Percentiles rank a stretch among this genome's conserved stretches.
These are phyloP conservation scores for Tulasnella sp. DNA, from an alignment of 768 basidiomycete species.

Conservation along the genomic window DNA sequence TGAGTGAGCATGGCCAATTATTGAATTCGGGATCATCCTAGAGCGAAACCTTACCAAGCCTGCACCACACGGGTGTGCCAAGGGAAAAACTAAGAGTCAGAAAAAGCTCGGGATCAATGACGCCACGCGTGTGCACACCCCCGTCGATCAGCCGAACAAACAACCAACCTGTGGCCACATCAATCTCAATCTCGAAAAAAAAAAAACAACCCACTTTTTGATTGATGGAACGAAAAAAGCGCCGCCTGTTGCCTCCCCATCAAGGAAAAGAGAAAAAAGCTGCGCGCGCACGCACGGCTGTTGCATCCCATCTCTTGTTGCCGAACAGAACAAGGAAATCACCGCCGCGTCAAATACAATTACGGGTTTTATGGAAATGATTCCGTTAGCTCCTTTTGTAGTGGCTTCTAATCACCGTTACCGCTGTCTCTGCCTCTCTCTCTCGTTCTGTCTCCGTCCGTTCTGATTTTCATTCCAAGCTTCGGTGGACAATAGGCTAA, in stretches of 20 bases:
- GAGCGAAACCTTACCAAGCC: too few relatives aligned
- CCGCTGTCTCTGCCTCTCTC: too few relatives aligned
- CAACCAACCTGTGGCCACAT: background rate
- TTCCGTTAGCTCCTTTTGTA: too few relatives aligned
- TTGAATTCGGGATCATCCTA: too few relatives aligned
- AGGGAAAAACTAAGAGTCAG: too few relatives aligned
- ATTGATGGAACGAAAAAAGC: background rate
- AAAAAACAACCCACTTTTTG: background rate
- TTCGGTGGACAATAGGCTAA: background rate
- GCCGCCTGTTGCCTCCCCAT: background rate
- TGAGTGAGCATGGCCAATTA: background rate
- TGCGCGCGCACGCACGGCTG: too few relatives aligned
- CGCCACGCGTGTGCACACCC: background rate
- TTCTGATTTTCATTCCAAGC: background rate
- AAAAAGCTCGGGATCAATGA: background rate
- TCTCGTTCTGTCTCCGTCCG: background rate
- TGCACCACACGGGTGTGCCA: too few relatives aligned
- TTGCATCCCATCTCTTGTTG: too few relatives aligned
- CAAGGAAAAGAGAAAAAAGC: too few relatives aligned
- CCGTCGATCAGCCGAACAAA: background rate
- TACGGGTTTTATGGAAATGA: too few relatives aligned
- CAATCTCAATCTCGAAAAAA: background rate
- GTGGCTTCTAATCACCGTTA: background rate
- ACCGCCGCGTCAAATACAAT: too few relatives aligned
- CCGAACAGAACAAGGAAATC: too few relatives aligned